A percentile compares a stretch with the other conserved stretches of the same genome.
These are phyloP conservation scores for Trichomonas tenax DNA, from an alignment of 208 protist species.

Conservation along the genomic window DNA sequence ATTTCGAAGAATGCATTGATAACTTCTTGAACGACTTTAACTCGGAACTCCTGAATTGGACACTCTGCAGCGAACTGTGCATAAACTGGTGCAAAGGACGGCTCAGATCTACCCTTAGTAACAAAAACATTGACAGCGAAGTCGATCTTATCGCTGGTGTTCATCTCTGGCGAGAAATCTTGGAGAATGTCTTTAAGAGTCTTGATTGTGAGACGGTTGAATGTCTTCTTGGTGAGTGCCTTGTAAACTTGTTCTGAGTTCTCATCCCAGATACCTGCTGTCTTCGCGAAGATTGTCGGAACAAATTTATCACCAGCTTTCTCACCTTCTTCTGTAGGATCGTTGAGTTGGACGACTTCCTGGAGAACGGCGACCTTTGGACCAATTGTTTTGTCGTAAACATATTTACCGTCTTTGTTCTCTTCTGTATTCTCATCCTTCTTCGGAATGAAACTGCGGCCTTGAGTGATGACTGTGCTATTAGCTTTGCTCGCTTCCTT, in stretches of 20 bases:
- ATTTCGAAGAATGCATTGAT: not conserved
- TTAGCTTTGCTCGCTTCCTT: not conserved
- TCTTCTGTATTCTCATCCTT: too few relatives aligned
- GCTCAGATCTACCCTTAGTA: not conserved
- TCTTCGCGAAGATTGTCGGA: not conserved
- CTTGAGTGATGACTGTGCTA: not conserved
- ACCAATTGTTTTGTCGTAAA: not conserved
- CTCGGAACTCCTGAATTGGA: not conserved
- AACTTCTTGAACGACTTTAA: not conserved
- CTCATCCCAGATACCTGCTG: not conserved
- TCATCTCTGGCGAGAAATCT: not conserved
- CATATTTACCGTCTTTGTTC: too few relatives aligned
- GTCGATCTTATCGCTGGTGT: not conserved
- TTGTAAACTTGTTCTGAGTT: not conserved
- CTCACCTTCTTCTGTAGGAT: not conserved
- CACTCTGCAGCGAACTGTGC: not conserved
- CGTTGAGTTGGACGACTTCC: not conserved
- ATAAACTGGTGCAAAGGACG: not conserved
- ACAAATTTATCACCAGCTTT: not conserved
- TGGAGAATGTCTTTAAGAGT: not conserved
- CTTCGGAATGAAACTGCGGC: not conserved
- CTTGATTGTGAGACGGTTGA: not conserved
- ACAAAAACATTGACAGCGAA: not conserved
- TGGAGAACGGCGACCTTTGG: not conserved
- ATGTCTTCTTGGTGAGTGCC: not conserved